Conservation (phyloP, 192 early-diverging fungal species). For the Coemansia furcata region DNA sequence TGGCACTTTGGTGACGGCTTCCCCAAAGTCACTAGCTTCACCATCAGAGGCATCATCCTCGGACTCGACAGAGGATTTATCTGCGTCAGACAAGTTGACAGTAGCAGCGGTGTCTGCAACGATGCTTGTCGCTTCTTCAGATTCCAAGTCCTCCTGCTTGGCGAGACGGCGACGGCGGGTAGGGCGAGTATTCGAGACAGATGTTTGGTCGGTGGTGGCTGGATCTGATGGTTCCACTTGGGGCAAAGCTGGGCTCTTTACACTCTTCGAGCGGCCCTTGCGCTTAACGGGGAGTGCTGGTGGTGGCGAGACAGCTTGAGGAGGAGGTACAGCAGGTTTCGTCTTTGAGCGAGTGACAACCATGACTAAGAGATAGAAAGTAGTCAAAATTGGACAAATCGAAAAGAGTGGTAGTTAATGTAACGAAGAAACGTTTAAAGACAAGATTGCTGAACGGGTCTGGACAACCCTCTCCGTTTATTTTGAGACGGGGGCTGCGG, state of each 20-base stretch:
- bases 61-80: background rate
- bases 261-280: background rate
- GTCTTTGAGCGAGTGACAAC: slow-evolving; percentile 7
- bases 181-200: background rate
- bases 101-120: background rate
- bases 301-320: background rate
- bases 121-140: background rate
- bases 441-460: too few relatives aligned
- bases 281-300: background rate
- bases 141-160: background rate
- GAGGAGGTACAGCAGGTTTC: background rate
- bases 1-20: background rate
- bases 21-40: background rate
- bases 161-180: background rate
- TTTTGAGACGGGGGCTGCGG: too few relatives aligned
- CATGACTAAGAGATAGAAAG: background rate
- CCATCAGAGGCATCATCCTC: background rate
- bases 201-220: background rate
- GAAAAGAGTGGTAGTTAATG: background rate
- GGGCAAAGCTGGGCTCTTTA: background rate
- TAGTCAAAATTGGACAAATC: background rate
- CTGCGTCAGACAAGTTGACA: background rate
- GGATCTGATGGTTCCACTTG: background rate
- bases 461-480: too few relatives aligned
- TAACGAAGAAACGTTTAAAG: too few relatives aligned